Conservation (phyloP, 495 filamentous ascomycete genomes). For the Pyronema omphalodes region DNA sequence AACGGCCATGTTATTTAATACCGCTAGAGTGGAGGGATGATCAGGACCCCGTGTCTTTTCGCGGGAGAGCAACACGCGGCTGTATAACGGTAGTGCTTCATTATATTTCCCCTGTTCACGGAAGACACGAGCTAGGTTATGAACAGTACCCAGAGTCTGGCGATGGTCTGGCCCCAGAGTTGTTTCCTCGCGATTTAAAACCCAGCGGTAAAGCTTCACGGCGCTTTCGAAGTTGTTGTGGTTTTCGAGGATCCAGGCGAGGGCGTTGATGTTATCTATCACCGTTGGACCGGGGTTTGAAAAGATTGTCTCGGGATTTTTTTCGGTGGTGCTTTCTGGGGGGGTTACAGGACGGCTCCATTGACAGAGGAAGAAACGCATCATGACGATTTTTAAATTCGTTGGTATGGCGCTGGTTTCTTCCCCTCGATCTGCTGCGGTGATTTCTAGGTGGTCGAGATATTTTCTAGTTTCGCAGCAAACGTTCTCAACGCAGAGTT, state of each 20-base stretch:
- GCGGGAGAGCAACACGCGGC: slow-evolving; percentile 4
- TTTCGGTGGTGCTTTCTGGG: too few species aligned
- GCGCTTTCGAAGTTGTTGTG: slow-evolving; percentile 11
- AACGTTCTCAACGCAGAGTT: slow-evolving; percentile 5
- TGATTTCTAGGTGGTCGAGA: too few species aligned
- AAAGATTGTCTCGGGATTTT: not conserved
- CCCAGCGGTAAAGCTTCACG: slow-evolving; percentile 14
- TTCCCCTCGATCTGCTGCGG: too few species aligned
- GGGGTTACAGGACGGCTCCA: too few species aligned
- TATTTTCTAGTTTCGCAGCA: not conserved
- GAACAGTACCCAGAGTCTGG: slow-evolving; percentile 9
- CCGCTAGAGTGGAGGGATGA: slow-evolving; percentile 12
- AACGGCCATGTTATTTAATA: slow-evolving; percentile 7
- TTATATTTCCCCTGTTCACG: not conserved
- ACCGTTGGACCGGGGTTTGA: not conserved
- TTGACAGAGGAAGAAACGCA: too few species aligned
- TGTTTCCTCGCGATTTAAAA: slow-evolving; percentile 17
- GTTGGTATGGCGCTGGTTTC: too few species aligned
- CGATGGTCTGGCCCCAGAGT: slow-evolving; percentile 21
- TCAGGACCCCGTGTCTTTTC: slow-evolving; percentile 13
- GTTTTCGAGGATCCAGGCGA: not conserved
- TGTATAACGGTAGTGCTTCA: slow-evolving; percentile 6
- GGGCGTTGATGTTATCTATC: not conserved
- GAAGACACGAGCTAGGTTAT: slow-evolving; percentile 7
- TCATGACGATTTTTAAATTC: too few species aligned